Conservation (phyloP, 2,329 filamentous ascomycete species). For the Diplodia seriata region DNA sequence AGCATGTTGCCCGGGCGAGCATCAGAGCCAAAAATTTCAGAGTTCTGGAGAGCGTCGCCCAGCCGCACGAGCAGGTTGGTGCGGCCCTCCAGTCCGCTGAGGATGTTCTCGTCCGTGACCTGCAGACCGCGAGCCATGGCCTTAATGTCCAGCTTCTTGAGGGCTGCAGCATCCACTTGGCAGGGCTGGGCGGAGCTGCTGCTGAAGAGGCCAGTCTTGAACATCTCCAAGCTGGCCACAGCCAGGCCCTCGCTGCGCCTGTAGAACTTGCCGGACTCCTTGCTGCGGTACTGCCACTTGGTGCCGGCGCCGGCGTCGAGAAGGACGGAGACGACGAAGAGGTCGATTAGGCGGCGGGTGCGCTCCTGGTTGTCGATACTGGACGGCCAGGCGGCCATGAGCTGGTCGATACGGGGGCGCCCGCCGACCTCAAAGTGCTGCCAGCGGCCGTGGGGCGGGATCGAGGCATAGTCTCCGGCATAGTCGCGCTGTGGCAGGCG, state of each 20-base stretch:
- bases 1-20: constrained; percentile 93
- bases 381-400: constrained; percentile 72
- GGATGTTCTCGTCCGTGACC: constrained; percentile 77
- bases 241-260: constrained; percentile 87
- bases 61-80: constrained; percentile 79
- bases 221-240: constrained; percentile 83
- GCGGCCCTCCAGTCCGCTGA: constrained; percentile 85
- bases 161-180: constrained; percentile 85
- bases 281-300: constrained; percentile 90
- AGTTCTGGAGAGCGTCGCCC: constrained; percentile 76
- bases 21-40: constrained; percentile 82
- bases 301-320: constrained; percentile 89
- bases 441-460: constrained; percentile 86
- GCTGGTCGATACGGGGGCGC: constrained; percentile 73
- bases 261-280: constrained; percentile 83
- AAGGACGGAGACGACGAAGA: constrained; percentile 81
- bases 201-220: constrained; percentile 89
- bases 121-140: constrained; percentile 83
- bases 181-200: constrained; percentile 80
- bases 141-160: constrained; percentile 76
- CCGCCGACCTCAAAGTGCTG: constrained; percentile 86
- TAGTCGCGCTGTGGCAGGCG: constrained; percentile 66
- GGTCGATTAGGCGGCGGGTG: constrained; percentile 76
- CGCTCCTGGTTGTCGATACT: constrained; percentile 74
- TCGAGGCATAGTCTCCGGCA: constrained; percentile 70